A percentile compares a stretch with the other conserved stretches of the same genome.
phyloP scores from a whole-genome alignment of 345 rosid species.

The Mallotus nudiflorus region DNA sequence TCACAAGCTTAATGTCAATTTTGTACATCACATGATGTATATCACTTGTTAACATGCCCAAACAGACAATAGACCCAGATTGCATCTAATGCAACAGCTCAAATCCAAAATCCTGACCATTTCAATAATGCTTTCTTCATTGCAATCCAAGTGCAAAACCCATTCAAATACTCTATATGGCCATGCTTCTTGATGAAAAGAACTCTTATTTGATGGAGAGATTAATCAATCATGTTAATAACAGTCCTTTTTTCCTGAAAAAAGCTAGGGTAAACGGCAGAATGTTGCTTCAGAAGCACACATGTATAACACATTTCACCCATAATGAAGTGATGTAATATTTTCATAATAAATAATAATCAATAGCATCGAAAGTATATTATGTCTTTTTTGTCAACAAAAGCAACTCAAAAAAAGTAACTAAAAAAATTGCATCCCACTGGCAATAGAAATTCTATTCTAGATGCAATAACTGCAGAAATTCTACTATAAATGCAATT shows the following conservation, averaged over 20 bases:
- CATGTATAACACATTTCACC: neutral
- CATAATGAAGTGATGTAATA: neutral
- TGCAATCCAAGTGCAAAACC: neutral
- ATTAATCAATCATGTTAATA: neutral
- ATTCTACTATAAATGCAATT: conserved; percentile 6
- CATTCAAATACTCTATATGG: neutral
- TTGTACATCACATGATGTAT: neutral
- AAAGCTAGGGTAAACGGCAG: neutral
- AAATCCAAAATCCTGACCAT: neutral
- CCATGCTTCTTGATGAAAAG: neutral
- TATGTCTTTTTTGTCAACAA: neutral
- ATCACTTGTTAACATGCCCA: neutral
- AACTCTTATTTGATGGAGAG: neutral
- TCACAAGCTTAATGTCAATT: neutral
- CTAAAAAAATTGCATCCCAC: neutral
- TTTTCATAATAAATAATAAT: neutral
- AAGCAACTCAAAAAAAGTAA: neutral
- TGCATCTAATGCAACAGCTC: neutral
- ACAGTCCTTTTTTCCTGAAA: neutral
- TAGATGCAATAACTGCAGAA: neutral
- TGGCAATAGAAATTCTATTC: neutral
- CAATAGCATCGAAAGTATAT: neutral
- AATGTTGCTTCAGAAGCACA: neutral
- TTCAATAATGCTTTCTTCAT: neutral
- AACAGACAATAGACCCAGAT: neutral